A percentile compares a stretch with the other conserved stretches of the same genome.
Evolutionary conservation across 1,284 basidiomycete genomes (phyloP).

Genomic region (Ustilago curta): DNA sequence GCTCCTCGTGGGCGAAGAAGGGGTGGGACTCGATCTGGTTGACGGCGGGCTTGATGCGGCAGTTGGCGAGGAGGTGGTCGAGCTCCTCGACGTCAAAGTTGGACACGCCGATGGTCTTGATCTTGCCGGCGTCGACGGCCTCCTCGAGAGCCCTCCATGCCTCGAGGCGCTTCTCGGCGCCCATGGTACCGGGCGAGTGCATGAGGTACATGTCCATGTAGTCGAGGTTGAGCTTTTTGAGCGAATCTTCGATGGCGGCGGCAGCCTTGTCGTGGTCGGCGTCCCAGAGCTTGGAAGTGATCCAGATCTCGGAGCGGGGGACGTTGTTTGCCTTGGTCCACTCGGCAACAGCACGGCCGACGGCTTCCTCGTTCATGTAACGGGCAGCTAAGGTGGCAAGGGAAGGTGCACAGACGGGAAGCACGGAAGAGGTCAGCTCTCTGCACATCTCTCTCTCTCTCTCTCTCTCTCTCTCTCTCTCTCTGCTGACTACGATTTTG

Average conservation of each 20-base stretch:
- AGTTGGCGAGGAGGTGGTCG: conserved; percentile 64
- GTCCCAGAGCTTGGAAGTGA: conserved; percentile 69
- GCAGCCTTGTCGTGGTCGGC: conserved; percentile 66
- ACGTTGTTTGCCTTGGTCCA: conserved; percentile 62
- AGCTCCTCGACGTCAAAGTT: conserved; percentile 69
- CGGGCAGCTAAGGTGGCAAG: conserved; percentile 50
- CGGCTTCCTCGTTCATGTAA: conserved; percentile 69
- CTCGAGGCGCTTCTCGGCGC: conserved; percentile 59
- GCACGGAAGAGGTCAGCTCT: not conserved
- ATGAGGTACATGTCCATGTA: conserved; percentile 68
- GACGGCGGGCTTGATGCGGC: conserved; percentile 67
- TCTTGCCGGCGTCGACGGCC: conserved; percentile 67
- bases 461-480: too few species aligned
- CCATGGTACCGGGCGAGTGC: conserved; percentile 67
- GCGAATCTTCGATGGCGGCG: conserved; percentile 67
- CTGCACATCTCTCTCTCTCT: not conserved
- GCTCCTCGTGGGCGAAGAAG: conserved; percentile 68
- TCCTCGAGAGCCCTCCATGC: conserved; percentile 68
- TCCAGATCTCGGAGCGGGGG: conserved; percentile 67
- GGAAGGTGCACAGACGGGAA: not conserved
- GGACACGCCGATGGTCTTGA: conserved; percentile 68
- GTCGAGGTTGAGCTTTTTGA: conserved; percentile 66
- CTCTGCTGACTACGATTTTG: not conserved
- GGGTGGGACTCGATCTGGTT: conserved; percentile 69
- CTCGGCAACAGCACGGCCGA: conserved; percentile 67